A percentile compares a stretch with the other conserved stretches of the same genome.
Conservation (phyloP, 306 rosid genomes). For the Leucaena leucocephala region DNA sequence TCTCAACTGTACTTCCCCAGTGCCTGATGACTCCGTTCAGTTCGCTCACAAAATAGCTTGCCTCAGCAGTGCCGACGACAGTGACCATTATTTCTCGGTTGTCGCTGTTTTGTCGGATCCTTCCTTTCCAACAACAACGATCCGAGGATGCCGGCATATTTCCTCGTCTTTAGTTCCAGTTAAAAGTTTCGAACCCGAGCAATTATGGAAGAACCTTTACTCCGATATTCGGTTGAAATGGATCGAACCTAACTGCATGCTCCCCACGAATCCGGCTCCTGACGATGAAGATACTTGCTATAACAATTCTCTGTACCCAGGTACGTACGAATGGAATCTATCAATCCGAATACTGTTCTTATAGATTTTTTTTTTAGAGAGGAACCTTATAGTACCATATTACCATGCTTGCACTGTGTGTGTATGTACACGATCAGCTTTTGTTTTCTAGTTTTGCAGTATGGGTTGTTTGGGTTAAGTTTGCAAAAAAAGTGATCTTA, state of each 20-base stretch:
- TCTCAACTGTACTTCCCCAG: constrained; percentile 14
- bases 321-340: constrained; percentile 20
- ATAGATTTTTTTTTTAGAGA: too few species aligned
- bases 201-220: background rate
- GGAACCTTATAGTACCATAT: too few species aligned
- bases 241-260: background rate
- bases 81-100: background rate
- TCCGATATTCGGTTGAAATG: constrained; percentile 1
- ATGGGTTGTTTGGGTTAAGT: too few species aligned
- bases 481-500: too few species aligned
- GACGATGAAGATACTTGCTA: background rate
- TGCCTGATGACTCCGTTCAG: background rate
- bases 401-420: too few species aligned
- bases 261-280: background rate
- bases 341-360: too few species aligned
- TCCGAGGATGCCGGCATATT: background rate
- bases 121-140: background rate
- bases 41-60: background rate
- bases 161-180: constrained; percentile 20
- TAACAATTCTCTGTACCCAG: background rate
- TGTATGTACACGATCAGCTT: too few species aligned
- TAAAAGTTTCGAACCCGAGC: background rate
- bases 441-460: too few species aligned
- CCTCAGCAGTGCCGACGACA: background rate
- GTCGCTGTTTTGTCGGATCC: background rate